Evolutionary conservation across 129 eudicot species (phyloP).

Genomic region (Calendula officinalis): DNA sequence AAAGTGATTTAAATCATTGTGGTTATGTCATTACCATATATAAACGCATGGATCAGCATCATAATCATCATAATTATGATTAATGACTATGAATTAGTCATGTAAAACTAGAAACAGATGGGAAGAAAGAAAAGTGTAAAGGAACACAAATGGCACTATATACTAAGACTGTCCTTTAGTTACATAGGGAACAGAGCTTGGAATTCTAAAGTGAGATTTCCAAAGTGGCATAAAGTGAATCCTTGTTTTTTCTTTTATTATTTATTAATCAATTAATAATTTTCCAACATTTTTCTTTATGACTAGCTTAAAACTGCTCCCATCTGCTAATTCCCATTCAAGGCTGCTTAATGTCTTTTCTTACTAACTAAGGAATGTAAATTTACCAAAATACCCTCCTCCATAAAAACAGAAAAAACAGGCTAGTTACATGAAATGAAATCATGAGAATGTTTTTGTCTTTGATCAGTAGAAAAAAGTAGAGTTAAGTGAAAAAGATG

Average conservation of each 20-base stretch:
- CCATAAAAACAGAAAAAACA: neutral
- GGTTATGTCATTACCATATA: slow-evolving; percentile 21
- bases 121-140: slow-evolving; percentile 55
- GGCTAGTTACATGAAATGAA: slow-evolving; percentile 28
- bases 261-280: slow-evolving; percentile 24
- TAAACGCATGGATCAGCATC: slow-evolving; percentile 18
- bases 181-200: slow-evolving; percentile 83
- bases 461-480: slow-evolving; percentile 35
- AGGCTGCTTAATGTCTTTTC: slow-evolving; percentile 44
- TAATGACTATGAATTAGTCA: neutral
- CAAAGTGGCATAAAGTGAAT: slow-evolving; percentile 68
- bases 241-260: slow-evolving; percentile 46
- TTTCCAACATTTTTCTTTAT: slow-evolving; percentile 40
- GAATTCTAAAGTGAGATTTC: slow-evolving; percentile 94
- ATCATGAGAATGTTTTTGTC: slow-evolving; percentile 47
- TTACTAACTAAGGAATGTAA: slow-evolving; percentile 65
- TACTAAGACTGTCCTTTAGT: slow-evolving; percentile 58
- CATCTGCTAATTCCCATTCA: slow-evolving; percentile 45
- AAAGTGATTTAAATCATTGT: slow-evolving; percentile 14
- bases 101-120: slow-evolving; percentile 21
- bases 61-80: slow-evolving; percentile 29
- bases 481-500: slow-evolving; percentile 49
- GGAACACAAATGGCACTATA: slow-evolving; percentile 63
- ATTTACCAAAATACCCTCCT: slow-evolving; percentile 40
- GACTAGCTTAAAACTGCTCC: slow-evolving; percentile 32